Evolutionary conservation across 768 basidiomycete species (phyloP).

Genomic region (Leccinum variicolor): DNA sequence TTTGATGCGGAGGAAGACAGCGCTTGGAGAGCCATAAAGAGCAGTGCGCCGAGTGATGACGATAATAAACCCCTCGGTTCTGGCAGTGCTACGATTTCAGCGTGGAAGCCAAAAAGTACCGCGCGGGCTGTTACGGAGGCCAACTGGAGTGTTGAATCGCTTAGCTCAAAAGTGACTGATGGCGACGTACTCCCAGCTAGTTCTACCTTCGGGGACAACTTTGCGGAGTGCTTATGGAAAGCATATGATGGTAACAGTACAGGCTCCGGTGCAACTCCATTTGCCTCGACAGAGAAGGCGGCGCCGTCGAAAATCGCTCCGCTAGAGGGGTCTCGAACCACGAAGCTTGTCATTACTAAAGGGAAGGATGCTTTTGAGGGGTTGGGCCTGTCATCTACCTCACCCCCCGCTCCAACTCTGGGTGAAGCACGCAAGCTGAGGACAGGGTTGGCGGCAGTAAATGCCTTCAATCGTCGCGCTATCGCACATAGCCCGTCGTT

Average conservation of each 20-base stretch:
- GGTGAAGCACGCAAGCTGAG: constrained; percentile 72
- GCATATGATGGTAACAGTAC: constrained; percentile 39
- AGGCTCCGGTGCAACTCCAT: constrained; percentile 4
- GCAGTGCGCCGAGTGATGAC: constrained; percentile 11
- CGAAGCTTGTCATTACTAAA: constrained; percentile 31
- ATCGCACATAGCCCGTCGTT: constrained; percentile 13
- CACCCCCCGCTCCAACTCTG: constrained; percentile 58
- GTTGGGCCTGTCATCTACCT: constrained; percentile 49
- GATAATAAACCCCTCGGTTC: constrained; percentile 23
- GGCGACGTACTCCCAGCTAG: constrained; percentile 22
- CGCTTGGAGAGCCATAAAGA: constrained; percentile 44
- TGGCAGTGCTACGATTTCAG: constrained; percentile 18
- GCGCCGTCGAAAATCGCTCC: constrained; percentile 24
- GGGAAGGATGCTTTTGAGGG: constrained; percentile 80
- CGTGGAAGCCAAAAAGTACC: constrained; percentile 29
- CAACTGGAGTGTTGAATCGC: constrained; percentile 39
- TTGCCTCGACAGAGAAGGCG: constrained; percentile 12
- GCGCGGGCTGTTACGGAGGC: constrained; percentile 28
- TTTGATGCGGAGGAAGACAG: constrained; percentile 43
- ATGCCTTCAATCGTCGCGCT: constrained; percentile 33
- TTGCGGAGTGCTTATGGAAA: constrained; percentile 54
- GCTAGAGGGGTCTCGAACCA: constrained; percentile 29
- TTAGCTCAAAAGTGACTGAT: constrained; percentile 21
- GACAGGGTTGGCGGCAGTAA: constrained; percentile 60
- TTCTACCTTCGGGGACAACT: constrained; percentile 62